Evolutionary conservation across 257 asterid species (phyloP).

Genomic region (Nicotiana tomentosiformis): DNA sequence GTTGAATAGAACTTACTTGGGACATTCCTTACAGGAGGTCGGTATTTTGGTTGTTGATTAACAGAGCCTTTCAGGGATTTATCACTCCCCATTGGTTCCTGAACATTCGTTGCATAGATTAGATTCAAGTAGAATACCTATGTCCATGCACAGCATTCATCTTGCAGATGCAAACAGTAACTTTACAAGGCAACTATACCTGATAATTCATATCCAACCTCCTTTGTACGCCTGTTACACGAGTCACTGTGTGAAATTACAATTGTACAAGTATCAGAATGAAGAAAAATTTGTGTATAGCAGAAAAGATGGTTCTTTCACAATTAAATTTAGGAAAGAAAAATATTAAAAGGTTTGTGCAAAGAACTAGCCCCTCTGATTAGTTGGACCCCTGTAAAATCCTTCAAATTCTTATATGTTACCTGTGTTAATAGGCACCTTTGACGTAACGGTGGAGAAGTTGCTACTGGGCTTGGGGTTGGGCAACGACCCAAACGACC

Average conservation of each 20-base stretch:
- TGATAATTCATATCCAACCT: slow-evolving; percentile 70
- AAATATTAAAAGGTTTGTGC: background rate
- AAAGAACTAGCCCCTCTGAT: background rate
- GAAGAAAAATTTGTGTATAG: background rate
- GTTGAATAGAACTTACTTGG: slow-evolving; percentile 34
- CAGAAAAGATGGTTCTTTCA: background rate
- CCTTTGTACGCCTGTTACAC: slow-evolving; percentile 59
- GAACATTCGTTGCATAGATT: background rate
- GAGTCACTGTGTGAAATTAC: background rate
- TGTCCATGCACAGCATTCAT: background rate
- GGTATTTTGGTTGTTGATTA: slow-evolving; percentile 69
- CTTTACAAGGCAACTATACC: slow-evolving; percentile 20
- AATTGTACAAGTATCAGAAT: background rate
- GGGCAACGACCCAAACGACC: slow-evolving; percentile 31
- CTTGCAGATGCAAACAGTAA: background rate
- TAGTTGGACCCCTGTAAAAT: background rate
- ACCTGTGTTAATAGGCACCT: slow-evolving; percentile 46
- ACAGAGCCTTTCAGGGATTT: slow-evolving; percentile 35
- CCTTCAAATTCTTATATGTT: background rate
- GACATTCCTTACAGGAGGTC: slow-evolving; percentile 56
- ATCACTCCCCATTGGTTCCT: slow-evolving; percentile 41
- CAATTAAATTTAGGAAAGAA: background rate
- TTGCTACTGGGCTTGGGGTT: slow-evolving; percentile 42
- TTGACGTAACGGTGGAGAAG: slow-evolving; percentile 42
- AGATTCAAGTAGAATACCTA: background rate